Conservation (phyloP, 2,329 filamentous ascomycete genomes). For the Fusarium sublunatum region DNA sequence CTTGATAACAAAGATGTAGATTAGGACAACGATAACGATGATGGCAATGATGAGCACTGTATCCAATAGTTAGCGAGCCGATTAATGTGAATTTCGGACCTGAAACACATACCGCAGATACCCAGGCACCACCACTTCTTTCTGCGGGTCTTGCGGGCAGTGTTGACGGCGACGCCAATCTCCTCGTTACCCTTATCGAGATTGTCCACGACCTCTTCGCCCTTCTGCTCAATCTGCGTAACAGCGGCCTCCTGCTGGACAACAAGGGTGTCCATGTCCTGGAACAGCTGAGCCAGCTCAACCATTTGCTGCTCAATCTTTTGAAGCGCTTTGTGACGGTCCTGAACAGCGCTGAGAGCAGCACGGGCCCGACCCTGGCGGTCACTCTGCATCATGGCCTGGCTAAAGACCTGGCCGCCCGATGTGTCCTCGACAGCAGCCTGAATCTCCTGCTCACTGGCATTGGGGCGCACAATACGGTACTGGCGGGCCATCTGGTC, state of each 20-base stretch:
- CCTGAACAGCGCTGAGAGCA: constrained; percentile 81
- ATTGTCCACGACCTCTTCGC: constrained; percentile 85
- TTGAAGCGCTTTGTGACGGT: constrained; percentile 86
- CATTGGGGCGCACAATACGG: constrained; percentile 86
- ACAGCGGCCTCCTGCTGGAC: constrained; percentile 87
- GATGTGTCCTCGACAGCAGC: constrained; percentile 79
- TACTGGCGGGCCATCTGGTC: constrained; percentile 91
- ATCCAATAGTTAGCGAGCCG: constrained; percentile 43
- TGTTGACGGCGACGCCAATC: constrained; percentile 83
- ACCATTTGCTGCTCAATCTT: constrained; percentile 94
- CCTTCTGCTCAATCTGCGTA: constrained; percentile 84
- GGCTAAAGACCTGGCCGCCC: constrained; percentile 85
- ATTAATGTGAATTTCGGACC: background rate
- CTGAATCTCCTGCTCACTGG: constrained; percentile 79
- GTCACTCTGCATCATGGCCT: constrained; percentile 84
- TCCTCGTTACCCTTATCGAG: constrained; percentile 87
- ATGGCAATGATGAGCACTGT: constrained; percentile 65
- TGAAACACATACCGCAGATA: constrained; percentile 67
- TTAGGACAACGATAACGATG: constrained; percentile 62
- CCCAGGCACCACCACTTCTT: constrained; percentile 98
- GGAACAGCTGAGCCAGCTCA: constrained; percentile 87
- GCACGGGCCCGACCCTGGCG: constrained; percentile 83
- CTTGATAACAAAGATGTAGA: constrained; percentile 59
- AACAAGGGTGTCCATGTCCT: constrained; percentile 87
- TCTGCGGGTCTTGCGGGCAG: constrained; percentile 80